Percentiles rank a stretch among this genome's conserved stretches.
Evolutionary conservation across 2,329 filamentous ascomycete species (phyloP).

Genomic region (Neofusicoccum parvum): DNA sequence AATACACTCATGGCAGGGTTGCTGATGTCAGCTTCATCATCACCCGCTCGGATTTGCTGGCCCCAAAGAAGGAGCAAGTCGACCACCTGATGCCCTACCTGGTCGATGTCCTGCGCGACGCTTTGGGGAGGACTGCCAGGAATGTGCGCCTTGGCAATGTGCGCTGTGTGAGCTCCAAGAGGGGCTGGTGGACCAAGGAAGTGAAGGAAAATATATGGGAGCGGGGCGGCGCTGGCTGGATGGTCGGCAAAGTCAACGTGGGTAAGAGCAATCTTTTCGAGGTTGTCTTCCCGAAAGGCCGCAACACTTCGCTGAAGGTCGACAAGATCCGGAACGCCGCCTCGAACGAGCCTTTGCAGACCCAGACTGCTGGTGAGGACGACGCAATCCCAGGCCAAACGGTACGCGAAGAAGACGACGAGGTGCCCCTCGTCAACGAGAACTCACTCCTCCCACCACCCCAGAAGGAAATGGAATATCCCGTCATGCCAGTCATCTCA

Average conservation of each 20-base stretch:
- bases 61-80: slow-evolving; percentile 79
- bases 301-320: slow-evolving; percentile 37
- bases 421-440: slow-evolving; percentile 26
- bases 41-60: slow-evolving; percentile 83
- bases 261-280: slow-evolving; percentile 94
- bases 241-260: slow-evolving; percentile 98
- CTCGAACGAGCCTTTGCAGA: slow-evolving; percentile 28
- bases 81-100: slow-evolving; percentile 86
- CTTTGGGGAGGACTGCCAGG: slow-evolving; percentile 67
- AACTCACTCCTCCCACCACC: slow-evolving; percentile 71
- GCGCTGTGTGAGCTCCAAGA: slow-evolving; percentile 79
- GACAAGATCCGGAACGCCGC: slow-evolving; percentile 38
- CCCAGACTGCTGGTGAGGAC: slow-evolving; percentile 28
- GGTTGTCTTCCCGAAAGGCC: slow-evolving; percentile 77
- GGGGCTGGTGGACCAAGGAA: slow-evolving; percentile 86
- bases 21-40: slow-evolving; percentile 89
- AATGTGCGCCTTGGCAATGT: slow-evolving; percentile 86
- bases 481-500: slow-evolving; percentile 83
- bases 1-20: slow-evolving; percentile 67
- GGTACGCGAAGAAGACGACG: neutral
- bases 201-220: slow-evolving; percentile 85
- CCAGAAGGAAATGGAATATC: slow-evolving; percentile 72
- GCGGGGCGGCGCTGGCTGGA: slow-evolving; percentile 85
- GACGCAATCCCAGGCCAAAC: slow-evolving; percentile 5
- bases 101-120: slow-evolving; percentile 72